phyloP scores from a whole-genome alignment of 768 basidiomycete genomes.

The Dacryopinax spathularia region DNA sequence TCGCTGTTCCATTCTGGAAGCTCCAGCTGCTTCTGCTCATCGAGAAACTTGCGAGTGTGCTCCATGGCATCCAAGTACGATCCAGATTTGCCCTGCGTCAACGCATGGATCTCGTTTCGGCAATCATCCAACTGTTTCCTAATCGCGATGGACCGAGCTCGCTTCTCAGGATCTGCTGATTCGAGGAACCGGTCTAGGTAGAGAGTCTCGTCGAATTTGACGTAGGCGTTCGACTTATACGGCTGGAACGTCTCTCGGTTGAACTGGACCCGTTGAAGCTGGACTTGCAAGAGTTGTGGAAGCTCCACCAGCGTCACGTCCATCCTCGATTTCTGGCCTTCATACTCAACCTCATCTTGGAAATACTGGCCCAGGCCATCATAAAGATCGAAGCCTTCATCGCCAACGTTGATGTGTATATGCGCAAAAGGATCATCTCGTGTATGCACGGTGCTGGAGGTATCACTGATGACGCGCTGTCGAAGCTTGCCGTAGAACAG shows the following conservation, averaged over 20 bases:
- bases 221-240: constrained; percentile 91
- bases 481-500: constrained; percentile 82
- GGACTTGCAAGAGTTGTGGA: constrained; percentile 85
- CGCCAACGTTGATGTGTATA: constrained; percentile 81
- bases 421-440: constrained; percentile 90
- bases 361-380: constrained; percentile 88
- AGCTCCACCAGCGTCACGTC: constrained; percentile 73
- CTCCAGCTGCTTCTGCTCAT: constrained; percentile 31
- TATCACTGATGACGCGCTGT: constrained; percentile 37
- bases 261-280: constrained; percentile 93
- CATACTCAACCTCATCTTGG: constrained; percentile 73
- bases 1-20: constrained; percentile 46
- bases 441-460: constrained; percentile 48
- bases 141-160: constrained; percentile 51
- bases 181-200: constrained; percentile 88
- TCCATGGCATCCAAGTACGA: constrained; percentile 45
- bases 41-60: constrained; percentile 43
- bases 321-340: constrained; percentile 76
- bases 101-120: constrained; percentile 50
- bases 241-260: constrained; percentile 81
- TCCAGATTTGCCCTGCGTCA: constrained; percentile 57
- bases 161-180: constrained; percentile 55
- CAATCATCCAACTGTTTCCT: constrained; percentile 48
- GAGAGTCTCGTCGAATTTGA: constrained; percentile 75
- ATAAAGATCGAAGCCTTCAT: constrained; percentile 82